phyloP scores from a whole-genome alignment of 345 rosid genomes.

The Geranium brycei region DNA sequence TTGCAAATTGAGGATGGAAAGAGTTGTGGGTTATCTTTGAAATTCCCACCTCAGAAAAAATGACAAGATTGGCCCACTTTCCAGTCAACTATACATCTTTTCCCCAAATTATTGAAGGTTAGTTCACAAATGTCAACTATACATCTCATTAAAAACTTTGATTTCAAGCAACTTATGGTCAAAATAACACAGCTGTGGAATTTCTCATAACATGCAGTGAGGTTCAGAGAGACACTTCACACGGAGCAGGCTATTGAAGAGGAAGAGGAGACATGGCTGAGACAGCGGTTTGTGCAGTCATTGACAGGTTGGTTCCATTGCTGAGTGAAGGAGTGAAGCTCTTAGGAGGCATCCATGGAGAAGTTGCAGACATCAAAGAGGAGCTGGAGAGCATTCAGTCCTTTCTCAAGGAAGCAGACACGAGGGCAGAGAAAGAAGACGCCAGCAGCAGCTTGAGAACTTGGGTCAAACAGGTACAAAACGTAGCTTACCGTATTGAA shows the following conservation, averaged over 20 bases:
- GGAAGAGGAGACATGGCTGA: slow-evolving; percentile 2
- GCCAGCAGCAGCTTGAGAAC: not conserved
- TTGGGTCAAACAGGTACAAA: slow-evolving; percentile 12
- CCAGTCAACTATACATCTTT: too few relatives aligned
- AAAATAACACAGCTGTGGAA: too few relatives aligned
- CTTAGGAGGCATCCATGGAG: not conserved
- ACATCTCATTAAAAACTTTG: too few relatives aligned
- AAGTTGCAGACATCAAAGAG: slow-evolving; percentile 9
- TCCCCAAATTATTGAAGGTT: too few relatives aligned
- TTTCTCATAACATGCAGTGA: too few relatives aligned
- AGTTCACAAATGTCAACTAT: too few relatives aligned
- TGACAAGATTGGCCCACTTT: too few relatives aligned
- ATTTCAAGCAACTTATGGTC: too few relatives aligned
- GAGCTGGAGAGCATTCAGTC: slow-evolving; percentile 8
- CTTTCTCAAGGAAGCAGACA: slow-evolving; percentile 11
- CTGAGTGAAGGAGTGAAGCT: slow-evolving; percentile 6
- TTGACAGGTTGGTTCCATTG: slow-evolving; percentile 1
- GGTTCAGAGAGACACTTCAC: too few relatives aligned
- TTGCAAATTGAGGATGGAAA: too few relatives aligned
- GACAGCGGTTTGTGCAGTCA: not conserved
- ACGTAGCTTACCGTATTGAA: slow-evolving; percentile 13
- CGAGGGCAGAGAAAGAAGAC: slow-evolving; percentile 1
- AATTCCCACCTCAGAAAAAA: too few relatives aligned
- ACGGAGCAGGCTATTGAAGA: not conserved
- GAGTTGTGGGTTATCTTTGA: too few relatives aligned